Base-by-base conservation (phyloP, 352 stramenopile genomes). In the Phytophthora macrochlamydospora region DNA sequence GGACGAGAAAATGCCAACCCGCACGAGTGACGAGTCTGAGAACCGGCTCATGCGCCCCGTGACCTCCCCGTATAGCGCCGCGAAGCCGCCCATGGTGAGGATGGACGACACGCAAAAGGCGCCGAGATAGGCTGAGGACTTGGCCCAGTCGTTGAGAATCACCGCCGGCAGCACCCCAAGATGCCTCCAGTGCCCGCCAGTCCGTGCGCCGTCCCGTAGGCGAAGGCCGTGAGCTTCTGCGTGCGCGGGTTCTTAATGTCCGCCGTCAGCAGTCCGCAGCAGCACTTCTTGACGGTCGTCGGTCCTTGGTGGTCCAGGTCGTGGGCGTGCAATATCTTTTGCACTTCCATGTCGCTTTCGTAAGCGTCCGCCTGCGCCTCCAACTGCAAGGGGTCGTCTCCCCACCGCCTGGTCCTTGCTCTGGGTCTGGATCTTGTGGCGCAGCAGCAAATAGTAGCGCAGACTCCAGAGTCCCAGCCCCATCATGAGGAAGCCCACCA, bases 11-110 rank as follows among this genome's bases (percentile, higher is more conserved):
- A 93, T 69, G 24, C 79, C 79, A 18, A 94, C 67, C 43, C 75
- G 71, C 48, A 88, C 81, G 14, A 88, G 81, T 7, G 81, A 79
- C 28, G 66, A 65, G 51, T 83, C 75, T 51, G 80, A 91, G 55
- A 86, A 82, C 51, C 78, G 78, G 38, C 79, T 89, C 65, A 89
- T 76, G 48, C 77, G 79, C 5, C 77, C 77, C 29, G 83, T 92
- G 30, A 83, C 54, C 45, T 88, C 83, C 52, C 92, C 90, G 65
- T 97, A 97, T 7, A 85, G 63, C 18, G 80, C 77, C 1, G 90
- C 86, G 71, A 97, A 98, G 2, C 64, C 69, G 32, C 90, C 92
- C 92, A 98, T 98, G 30, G 92, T 88, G 42, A 97, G 37, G 61
- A 91, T 97, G 45, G 77, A 93, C 12, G 79, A 88, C 18, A 91